These are phyloP conservation scores for Rubus idaeus DNA, from an alignment of 306 rosid species.

Conservation along the genomic window DNA sequence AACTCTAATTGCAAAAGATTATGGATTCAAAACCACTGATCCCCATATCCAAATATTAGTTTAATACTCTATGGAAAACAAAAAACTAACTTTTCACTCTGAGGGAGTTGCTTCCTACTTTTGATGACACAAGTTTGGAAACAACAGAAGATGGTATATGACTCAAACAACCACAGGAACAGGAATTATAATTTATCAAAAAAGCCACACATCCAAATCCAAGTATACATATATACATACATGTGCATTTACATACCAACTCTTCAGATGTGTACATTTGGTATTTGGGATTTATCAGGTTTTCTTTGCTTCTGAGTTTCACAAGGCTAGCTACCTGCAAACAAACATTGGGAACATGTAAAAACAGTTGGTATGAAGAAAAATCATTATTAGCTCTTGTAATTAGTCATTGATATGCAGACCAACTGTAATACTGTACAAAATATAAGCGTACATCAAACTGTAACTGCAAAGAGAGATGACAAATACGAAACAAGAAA, in stretches of 20 bases:
- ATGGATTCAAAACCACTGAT: neutral
- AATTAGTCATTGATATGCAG: neutral
- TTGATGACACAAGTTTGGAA: neutral
- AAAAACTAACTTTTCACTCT: neutral
- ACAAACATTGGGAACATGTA: neutral
- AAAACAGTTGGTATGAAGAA: neutral
- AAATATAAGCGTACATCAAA: neutral
- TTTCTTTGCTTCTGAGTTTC: constrained; percentile 5
- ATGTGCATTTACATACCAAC: constrained; percentile 17
- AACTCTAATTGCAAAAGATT: neutral
- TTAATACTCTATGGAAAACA: neutral
- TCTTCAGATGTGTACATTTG: constrained; percentile 20
- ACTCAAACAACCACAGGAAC: constrained; percentile 2
- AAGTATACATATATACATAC: constrained; percentile 26
- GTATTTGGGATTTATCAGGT: constrained; percentile 10
- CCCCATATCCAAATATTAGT: neutral
- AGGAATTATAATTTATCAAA: neutral
- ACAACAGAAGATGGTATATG: neutral
- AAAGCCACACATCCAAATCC: constrained; percentile 29
- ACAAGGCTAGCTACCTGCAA: constrained; percentile 34
- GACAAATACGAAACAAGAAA: neutral
- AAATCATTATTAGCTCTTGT: neutral
- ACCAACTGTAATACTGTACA: neutral
- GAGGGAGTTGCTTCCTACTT: neutral
- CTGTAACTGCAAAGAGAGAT: neutral